These are phyloP conservation scores for Chaetomiaceae sp. DNA, from an alignment of 2,329 filamentous ascomycete species.

Conservation along the genomic window DNA sequence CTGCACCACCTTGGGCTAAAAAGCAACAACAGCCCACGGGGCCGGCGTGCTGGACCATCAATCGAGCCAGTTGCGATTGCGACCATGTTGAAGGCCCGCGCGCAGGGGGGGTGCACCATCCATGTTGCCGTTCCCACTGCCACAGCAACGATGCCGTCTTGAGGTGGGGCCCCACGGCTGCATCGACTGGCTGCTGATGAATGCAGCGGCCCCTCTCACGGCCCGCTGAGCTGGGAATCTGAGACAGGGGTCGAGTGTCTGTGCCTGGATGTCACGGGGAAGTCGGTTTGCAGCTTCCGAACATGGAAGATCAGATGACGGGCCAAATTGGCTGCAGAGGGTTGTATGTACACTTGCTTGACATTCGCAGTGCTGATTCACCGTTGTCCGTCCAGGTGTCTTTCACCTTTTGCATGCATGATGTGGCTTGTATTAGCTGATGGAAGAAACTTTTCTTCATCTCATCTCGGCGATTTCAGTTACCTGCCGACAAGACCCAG, in stretches of 20 bases:
- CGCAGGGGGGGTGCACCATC: neutral
- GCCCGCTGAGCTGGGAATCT: neutral
- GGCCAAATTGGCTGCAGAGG: too few relatives aligned
- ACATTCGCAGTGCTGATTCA: too few relatives aligned
- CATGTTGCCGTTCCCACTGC: constrained; percentile 5
- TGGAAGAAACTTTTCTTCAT: neutral
- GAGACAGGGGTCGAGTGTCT: constrained; percentile 9
- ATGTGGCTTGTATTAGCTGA: too few relatives aligned
- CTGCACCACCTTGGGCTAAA: neutral
- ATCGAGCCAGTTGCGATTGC: neutral
- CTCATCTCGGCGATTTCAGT: neutral
- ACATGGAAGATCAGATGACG: too few relatives aligned
- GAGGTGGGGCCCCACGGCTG: neutral
- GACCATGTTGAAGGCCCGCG: neutral
- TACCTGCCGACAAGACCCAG: too few relatives aligned
- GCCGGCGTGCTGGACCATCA: too few relatives aligned
- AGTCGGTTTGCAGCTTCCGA: too few relatives aligned
- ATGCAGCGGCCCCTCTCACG: constrained; percentile 1
- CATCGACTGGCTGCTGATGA: neutral
- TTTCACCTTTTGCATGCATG: too few relatives aligned
- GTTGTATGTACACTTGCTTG: too few relatives aligned
- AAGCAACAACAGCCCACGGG: too few relatives aligned
- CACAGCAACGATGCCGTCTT: constrained; percentile 13
- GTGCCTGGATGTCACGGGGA: constrained; percentile 5
- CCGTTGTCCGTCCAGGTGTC: too few relatives aligned